phyloP scores from a whole-genome alignment of 2,329 filamentous ascomycete genomes.

The Arthrobotrys megalospora region DNA sequence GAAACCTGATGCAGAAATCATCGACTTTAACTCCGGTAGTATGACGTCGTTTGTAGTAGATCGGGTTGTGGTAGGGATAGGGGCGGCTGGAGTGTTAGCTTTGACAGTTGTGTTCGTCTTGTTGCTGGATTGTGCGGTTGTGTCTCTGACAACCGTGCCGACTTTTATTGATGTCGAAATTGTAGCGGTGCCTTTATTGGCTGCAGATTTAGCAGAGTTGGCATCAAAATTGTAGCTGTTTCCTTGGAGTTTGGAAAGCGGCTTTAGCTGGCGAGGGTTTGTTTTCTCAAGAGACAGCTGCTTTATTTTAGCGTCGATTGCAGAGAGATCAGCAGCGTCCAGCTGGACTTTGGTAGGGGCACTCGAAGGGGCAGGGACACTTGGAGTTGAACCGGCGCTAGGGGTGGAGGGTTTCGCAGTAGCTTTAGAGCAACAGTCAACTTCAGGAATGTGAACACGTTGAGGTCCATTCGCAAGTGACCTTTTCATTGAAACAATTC shows the following conservation, averaged over 20 bases:
- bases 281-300: slow-evolving; percentile 36
- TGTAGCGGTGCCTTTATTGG: neutral
- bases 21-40: neutral
- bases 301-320: slow-evolving; percentile 49
- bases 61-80: neutral
- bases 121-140: neutral
- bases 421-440: slow-evolving; percentile 8
- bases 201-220: neutral
- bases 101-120: neutral
- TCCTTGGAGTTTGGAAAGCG: slow-evolving; percentile 29
- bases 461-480: neutral
- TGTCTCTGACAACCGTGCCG: neutral
- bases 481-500: slow-evolving; percentile 2
- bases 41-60: neutral
- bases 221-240: slow-evolving; percentile 17
- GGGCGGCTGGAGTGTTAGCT: neutral
- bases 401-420: neutral
- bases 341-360: slow-evolving; percentile 16
- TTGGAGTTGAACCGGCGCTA: neutral
- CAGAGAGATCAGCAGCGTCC: slow-evolving; percentile 27
- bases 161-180: neutral
- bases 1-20: neutral
- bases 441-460: slow-evolving; percentile 12
- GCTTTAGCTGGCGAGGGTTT: slow-evolving; percentile 50
- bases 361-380: no score